Percentiles rank a stretch among this genome's conserved stretches.
Evolutionary conservation across 2,329 filamentous ascomycete genomes (phyloP).

Genomic region (Arthroderma sp.): DNA sequence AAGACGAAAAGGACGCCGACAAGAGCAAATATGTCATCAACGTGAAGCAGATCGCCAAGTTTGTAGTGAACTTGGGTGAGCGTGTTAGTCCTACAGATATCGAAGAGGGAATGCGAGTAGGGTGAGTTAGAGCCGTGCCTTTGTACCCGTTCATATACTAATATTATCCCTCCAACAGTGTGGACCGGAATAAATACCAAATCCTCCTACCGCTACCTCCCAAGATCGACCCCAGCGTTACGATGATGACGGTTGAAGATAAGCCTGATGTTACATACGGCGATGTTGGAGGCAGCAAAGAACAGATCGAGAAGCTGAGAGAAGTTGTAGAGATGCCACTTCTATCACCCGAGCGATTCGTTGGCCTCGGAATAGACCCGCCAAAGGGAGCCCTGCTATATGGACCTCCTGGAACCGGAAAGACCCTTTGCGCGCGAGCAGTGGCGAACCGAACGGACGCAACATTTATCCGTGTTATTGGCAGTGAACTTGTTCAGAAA

Average conservation of each 20-base stretch:
- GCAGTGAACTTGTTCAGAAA: conserved; percentile 94
- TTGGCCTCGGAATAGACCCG: conserved; percentile 96
- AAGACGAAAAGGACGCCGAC: conserved; percentile 85
- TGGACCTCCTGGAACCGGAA: conserved; percentile 94
- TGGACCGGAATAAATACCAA: conserved; percentile 98
- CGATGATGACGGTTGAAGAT: conserved; percentile 99
- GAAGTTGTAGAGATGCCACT: conserved; percentile 99
- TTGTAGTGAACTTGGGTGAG: conserved; percentile 94
- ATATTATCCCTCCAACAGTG: conserved; percentile 35
- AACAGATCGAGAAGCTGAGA: conserved; percentile 97
- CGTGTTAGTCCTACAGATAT: conserved; percentile 97
- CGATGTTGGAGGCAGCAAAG: conserved; percentile 97
- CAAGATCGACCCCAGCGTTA: conserved; percentile 97
- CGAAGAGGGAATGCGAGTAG: conserved; percentile 97
- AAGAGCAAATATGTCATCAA: conserved; percentile 99
- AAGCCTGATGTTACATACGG: conserved; percentile 99
- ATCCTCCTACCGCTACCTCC: conserved; percentile 91
- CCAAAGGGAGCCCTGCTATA: conserved; percentile 96
- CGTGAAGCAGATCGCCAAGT: conserved; percentile 99
- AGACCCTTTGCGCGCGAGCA: conserved; percentile 92
- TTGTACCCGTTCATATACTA: background rate
- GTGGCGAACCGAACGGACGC: conserved; percentile 97
- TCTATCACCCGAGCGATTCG: conserved; percentile 90
- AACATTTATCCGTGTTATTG: conserved; percentile 97
- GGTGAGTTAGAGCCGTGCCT: conserved; percentile 35